These are phyloP conservation scores for Pseudocercospora pini-densiflorae DNA, from an alignment of 2,329 filamentous ascomycete genomes.

Conservation along the genomic window DNA sequence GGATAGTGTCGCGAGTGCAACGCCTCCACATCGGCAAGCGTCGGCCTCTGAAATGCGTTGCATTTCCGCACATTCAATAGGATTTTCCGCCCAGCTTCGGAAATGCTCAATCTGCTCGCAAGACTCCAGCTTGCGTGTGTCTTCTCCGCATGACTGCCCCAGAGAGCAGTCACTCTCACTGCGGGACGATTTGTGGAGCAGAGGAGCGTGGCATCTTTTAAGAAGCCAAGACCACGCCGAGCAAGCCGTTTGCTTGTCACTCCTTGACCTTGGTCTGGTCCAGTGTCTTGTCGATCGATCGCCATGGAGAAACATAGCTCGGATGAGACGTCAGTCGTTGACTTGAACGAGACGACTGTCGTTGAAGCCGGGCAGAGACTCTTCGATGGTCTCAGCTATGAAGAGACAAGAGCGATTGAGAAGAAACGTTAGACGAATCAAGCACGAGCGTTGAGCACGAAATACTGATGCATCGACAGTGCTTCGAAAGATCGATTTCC, in stretches of 20 bases:
- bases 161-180: not conserved
- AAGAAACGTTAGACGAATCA: not conserved
- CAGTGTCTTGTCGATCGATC: not conserved
- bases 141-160: not conserved
- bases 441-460: not conserved
- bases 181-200: not conserved
- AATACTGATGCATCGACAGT: not conserved
- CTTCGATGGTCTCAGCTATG: constrained; percentile 4
- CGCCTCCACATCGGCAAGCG: constrained; percentile 2
- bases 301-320: not conserved
- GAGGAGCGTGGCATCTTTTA: not conserved
- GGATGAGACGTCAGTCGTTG: constrained; percentile 3
- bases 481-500: constrained; percentile 5
- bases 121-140: not conserved
- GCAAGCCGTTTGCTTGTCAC: constrained; percentile 1
- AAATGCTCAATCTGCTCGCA: not conserved
- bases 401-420: constrained; percentile 4
- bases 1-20: not conserved
- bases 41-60: not conserved
- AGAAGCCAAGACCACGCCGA: constrained; percentile 1
- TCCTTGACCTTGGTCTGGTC: not conserved
- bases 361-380: not conserved
- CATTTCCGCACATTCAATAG: constrained; percentile 1
- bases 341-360: not conserved
- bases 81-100: not conserved